Evolutionary conservation across 73 alveolate genomes (phyloP), one percentile per base, ranked within the genome.

Genomic region (Blepharisma stoltei): DNA sequence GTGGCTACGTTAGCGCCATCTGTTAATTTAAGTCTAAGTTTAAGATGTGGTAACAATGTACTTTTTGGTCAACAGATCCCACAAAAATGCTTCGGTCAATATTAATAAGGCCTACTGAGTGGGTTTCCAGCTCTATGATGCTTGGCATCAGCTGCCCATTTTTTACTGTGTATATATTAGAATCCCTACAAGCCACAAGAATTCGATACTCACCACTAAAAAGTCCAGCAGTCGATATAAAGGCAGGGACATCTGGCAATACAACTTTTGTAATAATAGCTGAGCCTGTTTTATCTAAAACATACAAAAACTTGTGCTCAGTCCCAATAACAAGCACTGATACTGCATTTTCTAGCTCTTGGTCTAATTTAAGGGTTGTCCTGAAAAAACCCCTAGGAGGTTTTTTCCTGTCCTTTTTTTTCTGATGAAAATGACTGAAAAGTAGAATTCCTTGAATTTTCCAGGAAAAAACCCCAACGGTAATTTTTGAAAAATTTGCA

Each of bases 261-360:
- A 78, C 54, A 20, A 86, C 81, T 46, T 88, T 76, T 25, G 66
- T 84, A 53, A 83, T 81, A n/a, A 88, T 83, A 67, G 78, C 83
- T 49, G 70, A 70, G 46, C 94, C 94, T 23, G 89, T 37, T 6
- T 86, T 86, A 60, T 94, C 94, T 27, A 92, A 70, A 7, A 94
- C 81, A 67, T 77, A 70, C 43, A 92, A 37, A 49, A 81, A 88
- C 60, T 83, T 73, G 77, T 92, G 86, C 78, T 94, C 99, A 67
- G 96, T 89, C 49, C 99, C 97, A 60, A 83, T 83, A 4, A 94
- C 83, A 73, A 94, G 83, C 87, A 85, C 68, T 46, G 94, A 82
- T 18, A 76, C 86, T 5, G 93, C 86, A 53, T 92, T 92, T 37
- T 79, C 88, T 45, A 78, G 88, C 11, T 83, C 97, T 7, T 66